Evolutionary conservation across 2,329 filamentous ascomycete genomes (phyloP), one percentile per base, ranked within the genome.

Genomic region (Celoporthe dispersa): DNA sequence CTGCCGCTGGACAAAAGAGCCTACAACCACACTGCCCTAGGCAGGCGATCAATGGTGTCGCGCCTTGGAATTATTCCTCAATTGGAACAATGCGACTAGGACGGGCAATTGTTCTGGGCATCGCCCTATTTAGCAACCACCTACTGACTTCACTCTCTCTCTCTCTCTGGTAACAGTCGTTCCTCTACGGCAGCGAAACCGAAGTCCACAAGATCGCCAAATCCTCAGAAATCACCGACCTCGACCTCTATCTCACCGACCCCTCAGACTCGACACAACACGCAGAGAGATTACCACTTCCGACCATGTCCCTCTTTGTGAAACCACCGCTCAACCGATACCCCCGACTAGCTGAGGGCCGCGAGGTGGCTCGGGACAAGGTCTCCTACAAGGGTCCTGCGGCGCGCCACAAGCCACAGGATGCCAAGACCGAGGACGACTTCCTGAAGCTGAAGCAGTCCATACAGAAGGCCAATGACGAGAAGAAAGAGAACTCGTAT

Each of bases 231-330:
- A 80, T 84, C 22, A 81, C 83, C 67, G 80, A 84, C 39, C 85
- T 86, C 79, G 88, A 90, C 68, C 79, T 91, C 35, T 90, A 85
- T 77, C 81, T 86, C 55, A 85, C 86, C 61, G 82, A 85, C 71
- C 82, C 85, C n/a, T 82, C 83, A 74, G 81, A 85, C 68, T 81
- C 83, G 3, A 80, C 81, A 25, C 79, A 80, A 73, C 80, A 80
- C 73, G 84, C 85, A 37, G 82, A 83, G 71, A 83, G 82, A 74
- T 77, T 89, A 33, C 82, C 86, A 35, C 79, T 84, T 31, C 79
- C 81, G n/a, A 83, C 85, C 31, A 85, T 84, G 75, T 84, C 84
- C 8, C 78, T 89, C 33, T 84, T 87, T 75, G 80, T 80, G 70
- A 83, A 82, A 68, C 81, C 71, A 75, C 62, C 80, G 75, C 72